phyloP scores from a whole-genome alignment of 495 filamentous ascomycete genomes.

The Amorphotheca resinae region DNA sequence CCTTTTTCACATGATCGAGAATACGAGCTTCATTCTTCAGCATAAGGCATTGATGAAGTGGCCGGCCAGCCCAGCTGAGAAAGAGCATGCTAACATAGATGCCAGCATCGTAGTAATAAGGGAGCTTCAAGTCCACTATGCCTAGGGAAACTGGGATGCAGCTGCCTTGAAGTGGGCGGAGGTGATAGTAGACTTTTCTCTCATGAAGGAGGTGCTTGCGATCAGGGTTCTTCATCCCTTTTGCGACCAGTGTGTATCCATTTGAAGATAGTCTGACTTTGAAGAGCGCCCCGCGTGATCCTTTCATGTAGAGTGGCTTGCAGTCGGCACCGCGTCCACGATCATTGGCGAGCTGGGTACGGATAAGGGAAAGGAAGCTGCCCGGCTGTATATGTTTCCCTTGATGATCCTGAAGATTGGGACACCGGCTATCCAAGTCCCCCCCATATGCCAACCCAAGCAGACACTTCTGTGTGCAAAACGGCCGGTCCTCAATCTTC shows the following conservation, averaged over 20 bases:
- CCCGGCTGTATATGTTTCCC: too few relatives aligned
- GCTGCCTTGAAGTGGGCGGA: not conserved
- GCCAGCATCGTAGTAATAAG: not conserved
- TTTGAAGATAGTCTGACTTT: too few relatives aligned
- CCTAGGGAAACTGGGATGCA: not conserved
- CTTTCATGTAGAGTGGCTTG: not conserved
- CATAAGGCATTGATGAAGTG: not conserved
- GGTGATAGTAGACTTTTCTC: not conserved
- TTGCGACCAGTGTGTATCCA: not conserved
- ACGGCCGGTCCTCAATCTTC: too few relatives aligned
- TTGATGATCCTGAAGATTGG: too few relatives aligned
- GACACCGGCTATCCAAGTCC: too few relatives aligned
- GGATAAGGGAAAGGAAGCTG: too few relatives aligned
- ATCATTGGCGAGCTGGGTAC: not conserved
- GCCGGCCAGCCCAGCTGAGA: not conserved
- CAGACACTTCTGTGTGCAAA: too few relatives aligned
- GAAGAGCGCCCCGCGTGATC: not conserved
- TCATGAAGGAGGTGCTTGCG: not conserved
- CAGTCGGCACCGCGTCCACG: not conserved
- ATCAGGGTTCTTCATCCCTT: not conserved
- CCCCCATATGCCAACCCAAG: too few relatives aligned
- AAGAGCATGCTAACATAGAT: not conserved
- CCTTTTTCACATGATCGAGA: not conserved
- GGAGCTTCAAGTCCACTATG: not conserved
- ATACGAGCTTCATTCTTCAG: not conserved